Evolutionary conservation across 257 asterid species (phyloP), one percentile per base, ranked within the genome.

Genomic region (Solanum lignicaule): DNA sequence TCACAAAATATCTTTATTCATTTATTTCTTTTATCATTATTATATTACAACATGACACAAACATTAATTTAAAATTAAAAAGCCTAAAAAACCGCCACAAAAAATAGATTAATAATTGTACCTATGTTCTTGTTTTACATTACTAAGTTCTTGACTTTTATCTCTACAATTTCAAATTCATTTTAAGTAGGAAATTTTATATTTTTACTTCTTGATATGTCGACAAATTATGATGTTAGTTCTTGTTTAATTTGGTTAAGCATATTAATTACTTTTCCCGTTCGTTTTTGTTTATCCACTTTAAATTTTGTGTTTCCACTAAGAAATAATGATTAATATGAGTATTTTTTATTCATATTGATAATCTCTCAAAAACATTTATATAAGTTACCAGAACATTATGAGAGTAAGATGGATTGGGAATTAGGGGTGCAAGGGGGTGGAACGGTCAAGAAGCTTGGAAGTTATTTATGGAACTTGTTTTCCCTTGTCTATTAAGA

Each of bases 401-500:
- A 18, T 3, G 0, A 18, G 62, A 1, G 62, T 52, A 1, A 52
- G n/a, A 2, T 52, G 0, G 0, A 0, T 52, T 2, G 62, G 62
- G 62, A 3, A 7, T 18, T 52, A 52, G 62, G 62, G 62, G 58
- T 14, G 55, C 1, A 46, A 4, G 1, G 21, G 21, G 21, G 62
- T 52, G 9, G 21, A 52, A 16, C 1, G 62, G 9, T 52, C 62
- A 16, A 16, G 23, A 52, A 43, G 1, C 15, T 43, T 43, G 48
- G 0, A 43, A 43, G 48, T 43, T 43, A 43, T 1, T 43, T 43
- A 12, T 43, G 48, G 16, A 43, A 41, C 48, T 41, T 41, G 48
- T 41, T 41, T 41, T 41, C 2, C 5, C 4, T 41, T 0, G 1
- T 52, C 1, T 1, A 52, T 2, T 1, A 16, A 1, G 1, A 1